Evolutionary conservation across 2,329 filamentous ascomycete genomes (phyloP), one percentile per base, ranked within the genome.

Genomic region (Colletotrichum eleusines): DNA sequence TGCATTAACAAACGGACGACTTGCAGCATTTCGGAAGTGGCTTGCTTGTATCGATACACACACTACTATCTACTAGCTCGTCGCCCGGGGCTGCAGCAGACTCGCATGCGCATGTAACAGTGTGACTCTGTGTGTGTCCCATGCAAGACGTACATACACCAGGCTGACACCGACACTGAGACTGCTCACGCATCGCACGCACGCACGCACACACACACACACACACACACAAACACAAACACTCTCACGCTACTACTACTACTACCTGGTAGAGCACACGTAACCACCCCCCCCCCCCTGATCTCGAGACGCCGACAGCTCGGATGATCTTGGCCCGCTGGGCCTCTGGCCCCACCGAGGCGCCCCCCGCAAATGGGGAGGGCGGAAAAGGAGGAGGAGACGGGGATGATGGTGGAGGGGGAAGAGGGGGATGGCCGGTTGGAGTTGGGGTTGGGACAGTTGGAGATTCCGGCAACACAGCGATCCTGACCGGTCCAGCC

Each of bases 241-340:
- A n/a, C 57, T 60, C 38, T 44, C 57, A 26, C 28, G 38, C 40
- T 59, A 40, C 44, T 54, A 5, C n/a, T n/a, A n/a, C n/a, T n/a
- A n/a, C n/a, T n/a, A n/a, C n/a, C n/a, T n/a, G n/a, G n/a, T n/a
- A 26, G 38, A 4, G 16, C 20, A 26, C 16, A 20, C 40, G 40
- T 42, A 18, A 42, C 40, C n/a, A n/a, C n/a, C 38, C 11, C 42
- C 31, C 65, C n/a, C 33, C 28, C 38, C n/a, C 18, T 42, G 40
- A 69, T 46, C 48, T 66, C 63, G 51, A 63, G 63, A 42, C 63
- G 58, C 58, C 68, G 68, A 57, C 68, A 67, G 68, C 69, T 63
- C 71, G 71, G 69, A 73, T 73, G 72, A 71, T 73, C 63, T 65
- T 73, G 66, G 72, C 72, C 70, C 72, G 70, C 63, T 73, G 66